Conservation (phyloP, 140 eudicot species). For the Ambrosia hybrid region DNA sequence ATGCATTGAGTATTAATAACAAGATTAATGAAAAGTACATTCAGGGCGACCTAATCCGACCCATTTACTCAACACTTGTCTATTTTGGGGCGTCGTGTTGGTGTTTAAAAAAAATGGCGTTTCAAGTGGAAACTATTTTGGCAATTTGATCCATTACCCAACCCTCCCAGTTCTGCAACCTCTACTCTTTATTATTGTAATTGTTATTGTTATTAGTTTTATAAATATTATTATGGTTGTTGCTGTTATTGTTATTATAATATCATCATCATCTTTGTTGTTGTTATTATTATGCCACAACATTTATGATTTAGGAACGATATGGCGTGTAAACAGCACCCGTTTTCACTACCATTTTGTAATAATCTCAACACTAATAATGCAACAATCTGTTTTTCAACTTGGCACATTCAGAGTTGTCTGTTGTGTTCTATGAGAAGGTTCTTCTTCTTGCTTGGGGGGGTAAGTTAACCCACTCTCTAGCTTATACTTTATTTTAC, state of each 20-base stretch:
- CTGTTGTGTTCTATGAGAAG: conserved; percentile 44
- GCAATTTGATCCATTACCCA: too few relatives aligned
- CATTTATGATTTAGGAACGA: too few relatives aligned
- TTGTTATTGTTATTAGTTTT: too few relatives aligned
- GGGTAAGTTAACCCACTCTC: conserved; percentile 29
- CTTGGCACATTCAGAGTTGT: conserved; percentile 44
- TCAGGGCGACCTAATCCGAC: not conserved
- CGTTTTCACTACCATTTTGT: not conserved
- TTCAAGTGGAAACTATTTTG: too few relatives aligned
- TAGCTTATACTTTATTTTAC: not conserved
- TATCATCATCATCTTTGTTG: too few relatives aligned
- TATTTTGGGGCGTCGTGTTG: too few relatives aligned
- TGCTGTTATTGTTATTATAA: too few relatives aligned
- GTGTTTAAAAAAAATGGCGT: too few relatives aligned
- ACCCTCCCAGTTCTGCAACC: too few relatives aligned
- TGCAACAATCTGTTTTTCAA: conserved; percentile 15
- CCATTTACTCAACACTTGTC: not conserved
- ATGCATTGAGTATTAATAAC: not conserved
- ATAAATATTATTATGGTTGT: too few relatives aligned
- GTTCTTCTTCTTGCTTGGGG: conserved; percentile 50
- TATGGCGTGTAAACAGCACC: not conserved
- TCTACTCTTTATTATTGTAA: too few relatives aligned
- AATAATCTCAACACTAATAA: conserved; percentile 15
- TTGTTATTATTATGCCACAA: too few relatives aligned
- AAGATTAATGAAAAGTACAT: not conserved